Conservation (phyloP, 2,329 filamentous ascomycete genomes). For the Metarhizium rileyi region DNA sequence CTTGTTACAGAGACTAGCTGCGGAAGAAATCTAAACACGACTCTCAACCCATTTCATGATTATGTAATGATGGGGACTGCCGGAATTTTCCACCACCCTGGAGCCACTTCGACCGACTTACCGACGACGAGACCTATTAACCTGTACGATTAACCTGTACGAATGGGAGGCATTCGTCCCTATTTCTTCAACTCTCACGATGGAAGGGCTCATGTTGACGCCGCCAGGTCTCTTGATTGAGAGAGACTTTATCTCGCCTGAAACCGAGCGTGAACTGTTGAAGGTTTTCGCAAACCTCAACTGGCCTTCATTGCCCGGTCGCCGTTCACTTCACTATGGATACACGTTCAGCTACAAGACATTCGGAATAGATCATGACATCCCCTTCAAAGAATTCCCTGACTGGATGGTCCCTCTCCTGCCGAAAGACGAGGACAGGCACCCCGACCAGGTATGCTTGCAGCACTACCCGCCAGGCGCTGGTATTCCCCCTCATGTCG, state of each 20-base stretch:
- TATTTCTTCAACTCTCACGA: no score
- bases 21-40: no score
- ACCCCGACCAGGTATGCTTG: slow-evolving; percentile 48
- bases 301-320: slow-evolving; percentile 6
- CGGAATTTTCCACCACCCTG: no score
- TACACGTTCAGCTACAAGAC: slow-evolving; percentile 51
- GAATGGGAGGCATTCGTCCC: no score
- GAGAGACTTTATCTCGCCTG: slow-evolving; percentile 33
- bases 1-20: no score
- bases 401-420: slow-evolving; percentile 40
- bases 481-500: slow-evolving; percentile 52
- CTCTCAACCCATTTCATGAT: no score
- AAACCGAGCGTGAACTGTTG: slow-evolving; percentile 35
- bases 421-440: slow-evolving; percentile 30
- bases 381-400: slow-evolving; percentile 39
- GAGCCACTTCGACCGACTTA: no score
- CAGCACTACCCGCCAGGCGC: slow-evolving; percentile 51
- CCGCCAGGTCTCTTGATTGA: slow-evolving; percentile 34
- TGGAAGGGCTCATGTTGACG: no score
- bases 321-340: slow-evolving; percentile 33
- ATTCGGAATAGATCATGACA: slow-evolving; percentile 37
- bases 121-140: no score
- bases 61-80: no score
- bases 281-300: slow-evolving; percentile 9
- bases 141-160: no score